phyloP scores from a whole-genome alignment of 345 rosid species.

The Trapa incisa region DNA sequence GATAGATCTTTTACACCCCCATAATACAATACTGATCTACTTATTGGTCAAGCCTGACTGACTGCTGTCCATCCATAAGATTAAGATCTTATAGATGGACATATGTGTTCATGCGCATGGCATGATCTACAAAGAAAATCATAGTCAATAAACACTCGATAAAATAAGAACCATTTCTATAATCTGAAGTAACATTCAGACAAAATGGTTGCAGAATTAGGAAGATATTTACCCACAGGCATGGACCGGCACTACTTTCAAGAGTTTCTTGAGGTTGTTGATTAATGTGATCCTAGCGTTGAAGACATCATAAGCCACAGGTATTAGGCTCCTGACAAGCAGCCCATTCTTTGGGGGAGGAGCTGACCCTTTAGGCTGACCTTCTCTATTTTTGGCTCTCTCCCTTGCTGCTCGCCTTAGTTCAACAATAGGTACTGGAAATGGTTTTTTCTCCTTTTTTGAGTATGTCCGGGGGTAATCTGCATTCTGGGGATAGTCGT shows the following conservation, averaged over 20 bases:
- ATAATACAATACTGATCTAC: not conserved
- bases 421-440: conserved; percentile 67
- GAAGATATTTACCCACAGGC: conserved; percentile 67
- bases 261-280: conserved; percentile 64
- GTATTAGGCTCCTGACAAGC: conserved; percentile 51
- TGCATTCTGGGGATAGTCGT: conserved; percentile 66
- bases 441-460: conserved; percentile 83
- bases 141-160: not conserved
- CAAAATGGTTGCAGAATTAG: not conserved
- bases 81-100: not conserved
- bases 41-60: not conserved
- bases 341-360: conserved; percentile 76
- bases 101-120: not conserved
- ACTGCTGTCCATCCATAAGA: not conserved
- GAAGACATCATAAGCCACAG: conserved; percentile 58
- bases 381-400: conserved; percentile 60
- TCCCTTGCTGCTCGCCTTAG: conserved; percentile 88
- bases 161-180: not conserved
- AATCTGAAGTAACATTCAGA: not conserved
- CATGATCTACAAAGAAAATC: not conserved
- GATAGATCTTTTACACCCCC: not conserved
- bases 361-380: conserved; percentile 42
- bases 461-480: conserved; percentile 64
- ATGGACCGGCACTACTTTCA: conserved; percentile 74
- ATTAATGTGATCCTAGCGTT: conserved; percentile 61